Conservation (phyloP, 768 basidiomycete genomes). For the Boletus rufocinnamomeus region DNA sequence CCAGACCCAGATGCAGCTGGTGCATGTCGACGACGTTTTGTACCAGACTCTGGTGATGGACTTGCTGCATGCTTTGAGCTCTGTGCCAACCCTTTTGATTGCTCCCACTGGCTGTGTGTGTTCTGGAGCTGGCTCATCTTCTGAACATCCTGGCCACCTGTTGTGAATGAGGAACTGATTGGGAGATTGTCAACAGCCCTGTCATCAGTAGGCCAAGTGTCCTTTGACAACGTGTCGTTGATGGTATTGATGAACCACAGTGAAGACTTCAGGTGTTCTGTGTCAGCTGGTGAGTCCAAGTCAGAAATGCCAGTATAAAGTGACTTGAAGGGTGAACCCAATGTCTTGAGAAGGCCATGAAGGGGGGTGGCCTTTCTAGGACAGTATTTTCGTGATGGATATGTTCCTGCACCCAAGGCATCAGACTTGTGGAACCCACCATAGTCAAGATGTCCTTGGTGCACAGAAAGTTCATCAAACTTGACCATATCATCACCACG, state of each 20-base stretch:
- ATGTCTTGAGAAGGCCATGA: too few relatives aligned
- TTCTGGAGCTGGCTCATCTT: not conserved
- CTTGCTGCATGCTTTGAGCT: not conserved
- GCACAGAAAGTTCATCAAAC: too few relatives aligned
- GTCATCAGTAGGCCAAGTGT: not conserved
- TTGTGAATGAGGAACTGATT: not conserved
- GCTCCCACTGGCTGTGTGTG: not conserved
- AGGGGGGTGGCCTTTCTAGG: too few relatives aligned
- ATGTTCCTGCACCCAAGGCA: too few relatives aligned
- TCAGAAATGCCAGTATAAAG: too few relatives aligned
- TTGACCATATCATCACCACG: too few relatives aligned
- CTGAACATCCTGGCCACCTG: not conserved
- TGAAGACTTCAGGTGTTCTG: not conserved
- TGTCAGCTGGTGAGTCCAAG: too few relatives aligned
- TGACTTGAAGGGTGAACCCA: too few relatives aligned
- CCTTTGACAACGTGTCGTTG: not conserved
- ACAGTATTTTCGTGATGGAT: too few relatives aligned
- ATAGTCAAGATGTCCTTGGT: too few relatives aligned
- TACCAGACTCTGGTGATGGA: not conserved
- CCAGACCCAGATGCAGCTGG: not conserved
- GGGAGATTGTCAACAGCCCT: not conserved
- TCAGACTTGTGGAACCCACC: too few relatives aligned
- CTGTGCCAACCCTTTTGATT: not conserved
- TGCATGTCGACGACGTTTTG: not conserved
- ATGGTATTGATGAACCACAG: not conserved